phyloP scores from a whole-genome alignment of 495 filamentous ascomycete species.

The Aspergillus saccharolyticus region DNA sequence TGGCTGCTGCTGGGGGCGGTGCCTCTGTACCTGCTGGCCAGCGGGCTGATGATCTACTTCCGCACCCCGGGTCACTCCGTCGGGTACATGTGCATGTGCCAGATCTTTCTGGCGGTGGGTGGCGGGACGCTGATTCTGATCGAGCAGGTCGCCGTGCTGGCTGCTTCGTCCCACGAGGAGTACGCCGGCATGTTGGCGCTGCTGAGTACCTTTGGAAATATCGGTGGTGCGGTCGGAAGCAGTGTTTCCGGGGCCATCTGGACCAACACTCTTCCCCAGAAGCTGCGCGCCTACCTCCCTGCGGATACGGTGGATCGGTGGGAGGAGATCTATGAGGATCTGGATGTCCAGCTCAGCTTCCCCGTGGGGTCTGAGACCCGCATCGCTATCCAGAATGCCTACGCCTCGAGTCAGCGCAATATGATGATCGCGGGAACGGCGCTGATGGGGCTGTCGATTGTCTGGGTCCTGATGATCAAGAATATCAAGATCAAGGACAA shows the following conservation, averaged over 20 bases:
- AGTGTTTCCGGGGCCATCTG: slow-evolving; percentile 66
- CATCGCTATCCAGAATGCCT: slow-evolving; percentile 51
- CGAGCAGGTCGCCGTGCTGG: slow-evolving; percentile 66
- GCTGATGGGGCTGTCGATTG: slow-evolving; percentile 45
- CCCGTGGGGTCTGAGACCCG: slow-evolving; percentile 44
- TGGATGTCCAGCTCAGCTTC: slow-evolving; percentile 51
- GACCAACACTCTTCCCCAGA: slow-evolving; percentile 53
- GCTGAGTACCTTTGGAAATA: slow-evolving; percentile 52
- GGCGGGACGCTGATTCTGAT: slow-evolving; percentile 57
- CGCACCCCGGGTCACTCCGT: slow-evolving; percentile 52
- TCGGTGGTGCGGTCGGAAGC: slow-evolving; percentile 63
- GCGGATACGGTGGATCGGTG: slow-evolving; percentile 31
- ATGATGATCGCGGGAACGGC: slow-evolving; percentile 49
- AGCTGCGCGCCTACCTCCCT: slow-evolving; percentile 54
- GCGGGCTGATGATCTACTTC: slow-evolving; percentile 62
- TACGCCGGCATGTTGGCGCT: slow-evolving; percentile 64
- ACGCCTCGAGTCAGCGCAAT: slow-evolving; percentile 49
- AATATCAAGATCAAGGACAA: slow-evolving; percentile 55
- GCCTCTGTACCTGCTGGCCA: slow-evolving; percentile 53
- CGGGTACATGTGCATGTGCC: slow-evolving; percentile 65
- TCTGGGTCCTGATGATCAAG: slow-evolving; percentile 44
- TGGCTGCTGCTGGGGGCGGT: slow-evolving; percentile 47
- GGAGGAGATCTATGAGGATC: slow-evolving; percentile 47
- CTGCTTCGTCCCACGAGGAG: slow-evolving; percentile 57
- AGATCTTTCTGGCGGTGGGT: slow-evolving; percentile 65